A percentile compares a stretch with the other conserved stretches of the same genome.
phyloP scores from a whole-genome alignment of 2,329 filamentous ascomycete genomes.

The Colletotrichum kahawae region DNA sequence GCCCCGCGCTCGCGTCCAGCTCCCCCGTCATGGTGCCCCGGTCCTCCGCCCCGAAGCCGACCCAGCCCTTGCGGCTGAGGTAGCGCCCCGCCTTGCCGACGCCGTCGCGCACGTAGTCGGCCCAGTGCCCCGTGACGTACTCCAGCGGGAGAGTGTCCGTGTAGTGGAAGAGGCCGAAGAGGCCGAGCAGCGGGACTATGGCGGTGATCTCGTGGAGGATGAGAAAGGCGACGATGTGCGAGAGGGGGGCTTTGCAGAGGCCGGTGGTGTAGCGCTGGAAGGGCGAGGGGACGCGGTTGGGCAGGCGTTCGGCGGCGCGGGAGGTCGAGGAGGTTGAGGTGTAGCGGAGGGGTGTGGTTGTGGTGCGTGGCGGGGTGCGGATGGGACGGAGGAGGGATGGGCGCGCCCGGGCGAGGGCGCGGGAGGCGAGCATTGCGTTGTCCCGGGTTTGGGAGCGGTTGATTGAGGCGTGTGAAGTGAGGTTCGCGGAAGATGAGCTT shows the following conservation, averaged over 20 bases:
- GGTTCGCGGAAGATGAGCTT: not conserved
- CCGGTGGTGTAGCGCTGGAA: slow-evolving; percentile 72
- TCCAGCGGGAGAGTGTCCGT: slow-evolving; percentile 71
- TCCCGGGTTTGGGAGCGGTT: too few species aligned
- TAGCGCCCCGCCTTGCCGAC: slow-evolving; percentile 79
- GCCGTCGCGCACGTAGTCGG: slow-evolving; percentile 61
- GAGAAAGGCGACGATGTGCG: slow-evolving; percentile 85
- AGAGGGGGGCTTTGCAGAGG: slow-evolving; percentile 77
- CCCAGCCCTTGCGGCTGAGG: slow-evolving; percentile 81
- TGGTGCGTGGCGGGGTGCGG: not conserved
- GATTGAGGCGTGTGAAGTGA: too few species aligned
- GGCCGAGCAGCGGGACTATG: slow-evolving; percentile 75
- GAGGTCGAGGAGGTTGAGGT: slow-evolving; percentile 31
- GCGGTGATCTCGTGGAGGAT: slow-evolving; percentile 93
- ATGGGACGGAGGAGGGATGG: not conserved
- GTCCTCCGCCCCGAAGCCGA: slow-evolving; percentile 58
- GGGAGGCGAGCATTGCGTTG: not conserved
- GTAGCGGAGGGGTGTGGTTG: not conserved
- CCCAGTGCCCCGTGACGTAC: slow-evolving; percentile 56
- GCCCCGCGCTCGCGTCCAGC: slow-evolving; percentile 21
- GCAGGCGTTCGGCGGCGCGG: slow-evolving; percentile 45
- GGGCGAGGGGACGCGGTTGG: slow-evolving; percentile 64
- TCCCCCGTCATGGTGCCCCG: slow-evolving; percentile 31
- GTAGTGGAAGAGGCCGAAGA: slow-evolving; percentile 83
- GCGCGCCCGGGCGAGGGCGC: not conserved